Percentiles rank a stretch among this genome's conserved stretches.
phyloP scores from a whole-genome alignment of 2,329 filamentous ascomycete species.

The Tympanopsis confertula region DNA sequence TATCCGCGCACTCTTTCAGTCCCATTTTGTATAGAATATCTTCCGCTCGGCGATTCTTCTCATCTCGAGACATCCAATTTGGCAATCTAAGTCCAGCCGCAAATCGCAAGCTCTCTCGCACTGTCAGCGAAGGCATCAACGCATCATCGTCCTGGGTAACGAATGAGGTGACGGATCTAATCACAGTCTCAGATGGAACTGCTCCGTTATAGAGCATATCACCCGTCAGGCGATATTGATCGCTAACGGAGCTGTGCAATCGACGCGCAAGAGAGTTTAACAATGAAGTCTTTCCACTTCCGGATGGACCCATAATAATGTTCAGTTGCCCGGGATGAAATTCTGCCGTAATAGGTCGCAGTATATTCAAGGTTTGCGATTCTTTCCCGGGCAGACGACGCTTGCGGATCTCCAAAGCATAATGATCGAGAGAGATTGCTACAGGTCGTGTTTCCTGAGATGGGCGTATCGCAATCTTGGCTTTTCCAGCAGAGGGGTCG shows the following conservation, averaged over 20 bases:
- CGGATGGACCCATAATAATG: constrained; percentile 71
- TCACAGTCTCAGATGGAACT: constrained; percentile 56
- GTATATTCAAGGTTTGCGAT: constrained; percentile 44
- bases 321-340: constrained; percentile 62
- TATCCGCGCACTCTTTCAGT: constrained; percentile 67
- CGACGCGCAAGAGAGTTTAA: constrained; percentile 63
- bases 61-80: constrained; percentile 54
- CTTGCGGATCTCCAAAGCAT: no score
- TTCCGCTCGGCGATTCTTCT: constrained; percentile 59
- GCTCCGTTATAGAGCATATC: constrained; percentile 60
- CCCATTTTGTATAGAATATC: constrained; percentile 66
- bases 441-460: constrained; percentile 40
- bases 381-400: constrained; percentile 20
- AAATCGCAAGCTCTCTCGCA: constrained; percentile 62
- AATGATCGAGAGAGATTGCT: constrained; percentile 52
- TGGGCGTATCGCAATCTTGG: constrained; percentile 45
- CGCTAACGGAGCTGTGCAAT: constrained; percentile 48
- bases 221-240: constrained; percentile 49
- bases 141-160: constrained; percentile 72
- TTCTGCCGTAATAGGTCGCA: constrained; percentile 53
- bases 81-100: constrained; percentile 62
- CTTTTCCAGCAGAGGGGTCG: constrained; percentile 59
- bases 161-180: constrained; percentile 63
- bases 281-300: constrained; percentile 65
- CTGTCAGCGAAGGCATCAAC: constrained; percentile 61